Base-by-base conservation (phyloP, 805 yeast species). In the Pichia cabralensis region DNA sequence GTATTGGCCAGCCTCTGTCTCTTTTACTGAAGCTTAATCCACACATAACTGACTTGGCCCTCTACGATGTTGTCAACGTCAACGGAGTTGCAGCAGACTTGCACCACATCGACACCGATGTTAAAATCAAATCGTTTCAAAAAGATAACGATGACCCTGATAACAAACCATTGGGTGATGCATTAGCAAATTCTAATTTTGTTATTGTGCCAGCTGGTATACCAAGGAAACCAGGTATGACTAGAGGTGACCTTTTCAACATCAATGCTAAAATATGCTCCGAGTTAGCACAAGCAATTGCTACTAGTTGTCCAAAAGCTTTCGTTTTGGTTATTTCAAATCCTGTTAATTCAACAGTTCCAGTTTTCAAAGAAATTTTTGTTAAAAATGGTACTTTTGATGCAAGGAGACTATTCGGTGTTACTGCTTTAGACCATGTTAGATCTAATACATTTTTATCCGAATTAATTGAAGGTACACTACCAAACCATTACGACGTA, bases 261-360 rank as follows among this genome's bases (percentile, higher is more conserved):
- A 69, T 71, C 49, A 72, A 72, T 45, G 77, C 74, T 7, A 74
- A 79, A 23, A 86, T 86, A 55, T 79, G 86, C 42, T 71, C 72
- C 44, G 75, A 71, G 41, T 64, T 86, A 41, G 80, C 89, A 25
- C 72, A 71, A 45, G 84, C 83, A 11, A 76, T 85, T 48, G 92
- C 94, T 31, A 64, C 64, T 44, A 49, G 55, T 54, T 74, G 83
- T 37, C 88, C 92, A 41, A 65, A 72, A 45, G 92, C 94, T 1
- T 75, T 79, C 47, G 74, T 84, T 14, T 67, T 84, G 51, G 73
- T 88, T 47, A 86, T 86, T 52, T 83, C 95, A 31, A 86, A 86
- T 69, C 96, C 96, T 5, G 94, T 86, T 48, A 86, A 86, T 68
- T 82, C 95, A 17, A 80, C 94, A 8, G 94, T 86, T 19, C 95